These are phyloP conservation scores for Ophiocordyceps camponoti-saundersi DNA, from an alignment of 2,329 filamentous ascomycete species.

Conservation along the genomic window DNA sequence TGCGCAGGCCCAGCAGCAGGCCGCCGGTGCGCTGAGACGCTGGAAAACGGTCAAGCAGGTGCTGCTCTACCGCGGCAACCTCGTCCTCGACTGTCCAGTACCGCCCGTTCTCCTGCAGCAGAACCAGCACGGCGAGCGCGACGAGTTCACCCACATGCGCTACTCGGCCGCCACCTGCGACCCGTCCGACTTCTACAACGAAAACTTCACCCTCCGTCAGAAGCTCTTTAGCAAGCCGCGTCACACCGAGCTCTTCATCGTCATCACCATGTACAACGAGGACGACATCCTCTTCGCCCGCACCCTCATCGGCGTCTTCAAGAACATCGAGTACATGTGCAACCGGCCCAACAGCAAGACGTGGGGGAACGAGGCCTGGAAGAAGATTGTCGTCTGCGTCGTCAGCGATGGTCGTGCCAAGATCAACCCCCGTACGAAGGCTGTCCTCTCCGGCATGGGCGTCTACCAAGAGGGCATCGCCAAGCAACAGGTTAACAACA, in stretches of 20 bases:
- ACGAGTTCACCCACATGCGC: conserved; percentile 82
- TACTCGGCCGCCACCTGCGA: conserved; percentile 94
- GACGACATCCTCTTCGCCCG: conserved; percentile 91
- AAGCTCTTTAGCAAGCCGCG: conserved; percentile 81
- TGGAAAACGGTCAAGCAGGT: conserved; percentile 99
- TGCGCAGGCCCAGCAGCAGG: conserved; percentile 19
- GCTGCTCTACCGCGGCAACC: conserved; percentile 88
- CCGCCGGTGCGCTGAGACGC: conserved; percentile 44
- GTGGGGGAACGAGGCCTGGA: conserved; percentile 97
- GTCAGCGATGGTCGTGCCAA: conserved; percentile 94
- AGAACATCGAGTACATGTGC: conserved; percentile 98
- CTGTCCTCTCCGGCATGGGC: conserved; percentile 80
- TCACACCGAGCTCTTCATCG: conserved; percentile 90
- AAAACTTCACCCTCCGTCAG: conserved; percentile 84
- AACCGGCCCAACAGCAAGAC: conserved; percentile 85
- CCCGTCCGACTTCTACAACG: conserved; percentile 69
- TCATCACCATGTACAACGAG: conserved; percentile 98
- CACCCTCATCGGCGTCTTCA: conserved; percentile 93
- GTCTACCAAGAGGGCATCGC: conserved; percentile 98
- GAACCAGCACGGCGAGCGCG: conserved; percentile 77
- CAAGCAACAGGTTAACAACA: conserved; percentile 92
- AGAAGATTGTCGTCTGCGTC: conserved; percentile 97
- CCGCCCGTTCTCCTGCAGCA: conserved; percentile 77
- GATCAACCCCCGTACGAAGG: conserved; percentile 84
- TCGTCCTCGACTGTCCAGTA: conserved; percentile 92